Percentiles rank a stretch among this genome's conserved stretches.
These are phyloP conservation scores for Annona cherimola DNA, from an alignment of 164 flowering plant genomes.

Conservation along the genomic window DNA sequence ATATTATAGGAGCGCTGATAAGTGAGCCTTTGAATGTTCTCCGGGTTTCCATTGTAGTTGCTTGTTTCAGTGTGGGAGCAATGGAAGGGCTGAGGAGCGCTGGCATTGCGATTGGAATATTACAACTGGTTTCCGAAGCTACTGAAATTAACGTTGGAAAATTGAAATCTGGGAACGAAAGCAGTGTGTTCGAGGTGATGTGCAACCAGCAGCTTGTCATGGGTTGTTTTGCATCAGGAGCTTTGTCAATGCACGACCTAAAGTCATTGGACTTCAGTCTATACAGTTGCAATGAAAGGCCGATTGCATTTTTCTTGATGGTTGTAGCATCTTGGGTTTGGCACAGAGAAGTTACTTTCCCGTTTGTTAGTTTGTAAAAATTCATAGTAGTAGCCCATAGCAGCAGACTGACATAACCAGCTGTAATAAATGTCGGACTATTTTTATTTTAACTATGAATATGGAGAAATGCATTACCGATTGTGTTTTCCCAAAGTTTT, in stretches of 20 bases:
- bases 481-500: too few species aligned
- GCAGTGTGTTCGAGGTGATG: not conserved
- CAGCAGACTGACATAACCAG: not conserved
- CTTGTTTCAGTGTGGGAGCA: not conserved
- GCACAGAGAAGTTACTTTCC: not conserved
- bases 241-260: not conserved
- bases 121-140: not conserved
- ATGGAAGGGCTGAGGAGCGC: not conserved
- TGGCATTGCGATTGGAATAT: not conserved
- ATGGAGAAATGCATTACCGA: too few species aligned
- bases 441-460: too few species aligned
- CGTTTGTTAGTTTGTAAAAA: not conserved
- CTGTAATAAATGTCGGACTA: not conserved
- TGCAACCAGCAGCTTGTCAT: not conserved
- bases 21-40: not conserved
- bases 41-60: not conserved
- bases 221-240: not conserved
- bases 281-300: not conserved
- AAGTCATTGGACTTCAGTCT: not conserved
- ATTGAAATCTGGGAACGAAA: not conserved
- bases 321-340: not conserved
- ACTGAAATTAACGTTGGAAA: not conserved
- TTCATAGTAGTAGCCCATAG: not conserved
- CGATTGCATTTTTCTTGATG: not conserved
- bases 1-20: not conserved